Evolutionary conservation across 805 yeast genomes (phyloP).

Genomic region (Komagataella kurtzmanii): DNA sequence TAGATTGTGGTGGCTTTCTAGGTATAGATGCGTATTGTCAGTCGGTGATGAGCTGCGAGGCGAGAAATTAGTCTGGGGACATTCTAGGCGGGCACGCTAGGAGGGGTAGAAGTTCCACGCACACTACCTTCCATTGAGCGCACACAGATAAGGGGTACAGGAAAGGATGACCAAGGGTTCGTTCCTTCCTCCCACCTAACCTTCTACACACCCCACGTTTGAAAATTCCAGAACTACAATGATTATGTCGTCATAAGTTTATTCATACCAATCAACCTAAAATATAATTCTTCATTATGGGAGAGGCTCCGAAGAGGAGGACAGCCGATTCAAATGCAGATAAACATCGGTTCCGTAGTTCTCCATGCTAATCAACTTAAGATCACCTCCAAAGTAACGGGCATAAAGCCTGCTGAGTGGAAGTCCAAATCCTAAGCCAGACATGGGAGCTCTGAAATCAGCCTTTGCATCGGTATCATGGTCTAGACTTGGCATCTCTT

Average conservation of each 20-base stretch:
- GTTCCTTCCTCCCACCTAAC: not conserved
- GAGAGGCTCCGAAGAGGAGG: slow-evolving; percentile 60
- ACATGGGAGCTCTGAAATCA: slow-evolving; percentile 81
- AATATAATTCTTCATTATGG: slow-evolving; percentile 17
- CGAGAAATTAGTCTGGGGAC: not conserved
- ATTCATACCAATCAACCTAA: not conserved
- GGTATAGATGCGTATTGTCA: not conserved
- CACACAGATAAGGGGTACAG: not conserved
- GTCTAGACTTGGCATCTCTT: slow-evolving; percentile 52
- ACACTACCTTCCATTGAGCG: not conserved
- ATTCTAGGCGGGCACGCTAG: not conserved
- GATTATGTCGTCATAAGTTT: not conserved
- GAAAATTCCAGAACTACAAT: not conserved
- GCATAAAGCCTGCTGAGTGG: slow-evolving; percentile 81
- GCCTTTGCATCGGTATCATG: slow-evolving; percentile 31
- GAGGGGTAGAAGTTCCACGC: not conserved
- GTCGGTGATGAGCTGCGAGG: not conserved
- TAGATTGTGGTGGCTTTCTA: not conserved
- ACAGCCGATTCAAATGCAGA: slow-evolving; percentile 68
- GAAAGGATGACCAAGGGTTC: not conserved
- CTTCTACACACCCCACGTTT: not conserved
- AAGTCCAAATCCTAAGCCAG: slow-evolving; percentile 87
- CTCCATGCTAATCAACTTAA: slow-evolving; percentile 80
- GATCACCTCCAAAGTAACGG: slow-evolving; percentile 83
- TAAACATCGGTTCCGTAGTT: slow-evolving; percentile 93